phyloP scores from a whole-genome alignment of 2,329 filamentous ascomycete species.

The Phoma sp. region DNA sequence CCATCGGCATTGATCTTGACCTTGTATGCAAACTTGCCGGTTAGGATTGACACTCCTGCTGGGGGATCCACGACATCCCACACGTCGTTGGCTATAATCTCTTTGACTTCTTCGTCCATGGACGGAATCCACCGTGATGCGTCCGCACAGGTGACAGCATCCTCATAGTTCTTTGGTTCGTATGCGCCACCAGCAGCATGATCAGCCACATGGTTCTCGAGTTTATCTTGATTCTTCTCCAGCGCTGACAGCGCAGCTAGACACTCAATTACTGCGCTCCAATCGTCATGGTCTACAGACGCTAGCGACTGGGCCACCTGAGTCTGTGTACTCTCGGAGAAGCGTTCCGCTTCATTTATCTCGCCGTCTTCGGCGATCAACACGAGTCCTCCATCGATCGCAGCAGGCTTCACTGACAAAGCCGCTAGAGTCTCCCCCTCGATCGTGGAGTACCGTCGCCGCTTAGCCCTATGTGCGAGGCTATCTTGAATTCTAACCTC shows the following conservation, averaged over 20 bases:
- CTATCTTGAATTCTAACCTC: too few relatives aligned
- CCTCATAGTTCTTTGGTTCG: slow-evolving; percentile 6
- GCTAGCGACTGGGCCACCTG: slow-evolving; percentile 4
- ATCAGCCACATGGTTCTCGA: slow-evolving; percentile 1
- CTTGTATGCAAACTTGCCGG: slow-evolving; percentile 28
- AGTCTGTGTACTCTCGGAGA: background rate
- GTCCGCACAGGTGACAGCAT: slow-evolving; percentile 2
- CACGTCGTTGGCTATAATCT: slow-evolving; percentile 3
- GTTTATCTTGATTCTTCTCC: slow-evolving; percentile 7
- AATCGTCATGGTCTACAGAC: background rate
- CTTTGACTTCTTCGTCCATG: slow-evolving; percentile 2
- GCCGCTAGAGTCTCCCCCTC: too few relatives aligned
- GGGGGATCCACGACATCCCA: background rate
- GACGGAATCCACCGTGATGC: slow-evolving; percentile 4
- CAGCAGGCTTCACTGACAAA: too few relatives aligned
- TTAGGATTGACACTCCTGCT: background rate
- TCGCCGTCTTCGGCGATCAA: slow-evolving; percentile 3
- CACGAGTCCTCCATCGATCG: background rate
- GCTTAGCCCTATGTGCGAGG: too few relatives aligned
- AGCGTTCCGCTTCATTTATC: slow-evolving; percentile 7
- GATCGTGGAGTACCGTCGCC: too few relatives aligned
- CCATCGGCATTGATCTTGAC: slow-evolving; percentile 26
- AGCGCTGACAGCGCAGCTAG: slow-evolving; percentile 7
- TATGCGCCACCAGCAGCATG: background rate
- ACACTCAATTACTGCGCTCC: slow-evolving; percentile 1